Conservation (phyloP, 768 basidiomycete genomes). For the Xerocomus spinulosus region DNA sequence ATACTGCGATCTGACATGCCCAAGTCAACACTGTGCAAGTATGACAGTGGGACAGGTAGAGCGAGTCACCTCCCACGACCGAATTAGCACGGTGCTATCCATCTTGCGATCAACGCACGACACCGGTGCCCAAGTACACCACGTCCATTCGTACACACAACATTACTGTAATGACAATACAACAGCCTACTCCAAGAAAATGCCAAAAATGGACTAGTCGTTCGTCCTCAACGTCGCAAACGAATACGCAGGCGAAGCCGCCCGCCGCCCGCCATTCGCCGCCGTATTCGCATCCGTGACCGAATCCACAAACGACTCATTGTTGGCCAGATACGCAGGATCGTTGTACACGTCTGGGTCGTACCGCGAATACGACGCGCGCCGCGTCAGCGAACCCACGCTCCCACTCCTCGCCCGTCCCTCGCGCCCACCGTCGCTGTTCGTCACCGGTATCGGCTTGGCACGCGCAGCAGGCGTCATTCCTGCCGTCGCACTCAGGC, state of each 20-base stretch:
- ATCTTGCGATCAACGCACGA: too few species aligned
- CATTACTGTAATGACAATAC: too few species aligned
- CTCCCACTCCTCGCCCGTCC: slow-evolving; percentile 18
- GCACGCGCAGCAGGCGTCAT: slow-evolving; percentile 19
- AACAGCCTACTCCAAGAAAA: slow-evolving; percentile 1
- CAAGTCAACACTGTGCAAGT: too few species aligned
- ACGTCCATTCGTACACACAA: slow-evolving; percentile 9
- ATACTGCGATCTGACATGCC: too few species aligned
- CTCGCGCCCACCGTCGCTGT: slow-evolving; percentile 8
- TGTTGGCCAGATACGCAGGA: slow-evolving; percentile 23
- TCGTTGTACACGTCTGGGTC: slow-evolving; percentile 26
- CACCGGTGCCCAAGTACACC: too few species aligned
- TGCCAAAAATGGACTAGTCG: neutral
- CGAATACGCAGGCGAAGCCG: slow-evolving; percentile 18
- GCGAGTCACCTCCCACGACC: too few species aligned
- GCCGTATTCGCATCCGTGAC: slow-evolving; percentile 23
- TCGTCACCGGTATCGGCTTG: slow-evolving; percentile 11
- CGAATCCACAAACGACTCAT: slow-evolving; percentile 25
- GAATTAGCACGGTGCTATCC: too few species aligned
- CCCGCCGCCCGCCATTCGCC: slow-evolving; percentile 18
- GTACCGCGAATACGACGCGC: slow-evolving; percentile 15
- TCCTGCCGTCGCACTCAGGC: slow-evolving; percentile 21
- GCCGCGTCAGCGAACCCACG: slow-evolving; percentile 15
- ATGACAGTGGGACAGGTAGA: too few species aligned
- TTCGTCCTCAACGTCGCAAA: slow-evolving; percentile 17